Evolutionary conservation across 2,329 filamentous ascomycete genomes (phyloP).

Genomic region (Incumbomyces lentus): DNA sequence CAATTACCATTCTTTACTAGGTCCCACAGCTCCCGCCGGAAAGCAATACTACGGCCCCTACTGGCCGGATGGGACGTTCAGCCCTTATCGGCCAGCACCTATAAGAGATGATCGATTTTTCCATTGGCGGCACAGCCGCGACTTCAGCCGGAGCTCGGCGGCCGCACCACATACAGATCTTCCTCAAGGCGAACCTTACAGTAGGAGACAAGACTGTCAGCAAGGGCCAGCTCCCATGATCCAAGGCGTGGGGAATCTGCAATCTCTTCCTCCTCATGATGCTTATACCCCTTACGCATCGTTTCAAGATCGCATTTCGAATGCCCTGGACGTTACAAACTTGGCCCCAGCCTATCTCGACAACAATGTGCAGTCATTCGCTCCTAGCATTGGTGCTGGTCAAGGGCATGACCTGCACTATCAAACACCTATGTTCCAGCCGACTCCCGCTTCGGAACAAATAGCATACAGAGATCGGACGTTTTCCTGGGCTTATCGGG

Average conservation of each 20-base stretch:
- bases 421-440: conserved; percentile 6
- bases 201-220: not conserved
- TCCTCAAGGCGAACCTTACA: not conserved
- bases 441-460: conserved; percentile 15
- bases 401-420: not conserved
- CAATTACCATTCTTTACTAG: conserved; percentile 45
- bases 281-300: not conserved
- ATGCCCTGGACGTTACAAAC: not conserved
- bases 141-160: not conserved
- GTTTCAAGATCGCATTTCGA: conserved; percentile 3
- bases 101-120: conserved; percentile 43
- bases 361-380: not conserved
- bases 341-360: not conserved
- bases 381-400: not conserved
- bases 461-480: conserved; percentile 55
- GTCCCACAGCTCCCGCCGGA: conserved; percentile 48
- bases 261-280: not conserved
- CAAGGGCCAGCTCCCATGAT: not conserved
- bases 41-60: conserved; percentile 51
- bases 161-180: not conserved
- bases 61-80: conserved; percentile 53
- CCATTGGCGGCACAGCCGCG: conserved; percentile 7
- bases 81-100: conserved; percentile 50
- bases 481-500: conserved; percentile 58
- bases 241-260: not conserved